Conservation (phyloP, 2,329 filamentous ascomycete genomes). For the Calonectria fujianensis region DNA sequence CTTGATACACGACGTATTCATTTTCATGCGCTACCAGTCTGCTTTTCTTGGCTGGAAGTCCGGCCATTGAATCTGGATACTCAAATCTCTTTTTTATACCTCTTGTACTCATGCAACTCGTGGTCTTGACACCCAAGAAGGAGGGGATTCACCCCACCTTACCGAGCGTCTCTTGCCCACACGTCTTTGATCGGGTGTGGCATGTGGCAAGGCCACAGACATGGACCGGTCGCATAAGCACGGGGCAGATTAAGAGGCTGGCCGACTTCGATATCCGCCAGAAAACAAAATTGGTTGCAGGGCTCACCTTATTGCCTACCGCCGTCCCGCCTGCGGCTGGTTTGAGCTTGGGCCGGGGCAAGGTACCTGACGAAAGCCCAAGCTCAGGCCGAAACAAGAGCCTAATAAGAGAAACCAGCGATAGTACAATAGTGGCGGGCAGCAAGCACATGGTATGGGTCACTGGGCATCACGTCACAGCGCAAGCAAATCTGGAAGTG, state of each 20-base stretch:
- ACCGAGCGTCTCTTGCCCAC: background rate
- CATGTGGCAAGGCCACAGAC: conserved; percentile 31
- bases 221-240: conserved; percentile 6
- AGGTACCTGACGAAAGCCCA: conserved; percentile 33
- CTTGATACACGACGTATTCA: background rate
- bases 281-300: conserved; percentile 24
- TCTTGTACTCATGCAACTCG: conserved; percentile 7
- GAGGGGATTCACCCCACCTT: conserved; percentile 21
- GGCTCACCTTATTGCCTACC: conserved; percentile 22
- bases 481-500: conserved; percentile 36
- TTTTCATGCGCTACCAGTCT: background rate
- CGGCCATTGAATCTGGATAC: background rate
- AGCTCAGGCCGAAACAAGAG: conserved; percentile 41
- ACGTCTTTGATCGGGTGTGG: conserved; percentile 2
- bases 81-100: background rate
- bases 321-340: conserved; percentile 11
- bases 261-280: conserved; percentile 17
- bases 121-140: conserved; percentile 5
- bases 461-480: conserved; percentile 47
- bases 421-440: conserved; percentile 32
- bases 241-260: conserved; percentile 20
- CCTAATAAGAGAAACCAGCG: conserved; percentile 37
- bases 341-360: conserved; percentile 30
- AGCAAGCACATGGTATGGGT: conserved; percentile 42
- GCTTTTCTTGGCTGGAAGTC: conserved; percentile 9